Conservation (phyloP, 805 yeast species). For the Millerozyma miso region DNA sequence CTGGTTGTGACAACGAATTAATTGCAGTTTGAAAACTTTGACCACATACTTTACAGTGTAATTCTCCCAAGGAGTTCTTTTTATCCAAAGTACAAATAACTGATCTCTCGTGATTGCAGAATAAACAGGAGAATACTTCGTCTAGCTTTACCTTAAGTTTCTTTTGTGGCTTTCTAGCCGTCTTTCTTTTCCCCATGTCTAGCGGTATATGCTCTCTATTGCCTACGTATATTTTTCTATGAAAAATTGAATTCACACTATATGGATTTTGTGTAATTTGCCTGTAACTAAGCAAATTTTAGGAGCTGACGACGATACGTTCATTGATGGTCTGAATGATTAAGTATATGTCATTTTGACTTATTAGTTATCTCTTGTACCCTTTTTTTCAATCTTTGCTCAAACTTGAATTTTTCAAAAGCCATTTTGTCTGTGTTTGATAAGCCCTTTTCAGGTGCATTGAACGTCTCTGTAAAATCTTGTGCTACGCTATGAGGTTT, state of each 20-base stretch:
- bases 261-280: background rate
- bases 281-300: background rate
- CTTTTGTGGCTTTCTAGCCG: slow-evolving; percentile 77
- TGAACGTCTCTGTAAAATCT: slow-evolving; percentile 5
- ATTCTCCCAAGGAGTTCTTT: slow-evolving; percentile 74
- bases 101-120: slow-evolving; percentile 93
- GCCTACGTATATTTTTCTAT: background rate
- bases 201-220: slow-evolving; percentile 4
- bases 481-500: slow-evolving; percentile 19
- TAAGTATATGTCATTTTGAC: no score
- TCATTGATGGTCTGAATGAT: no score
- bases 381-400: slow-evolving; percentile 44
- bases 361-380: slow-evolving; percentile 19
- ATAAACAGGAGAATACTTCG: slow-evolving; percentile 81
- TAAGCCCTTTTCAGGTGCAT: slow-evolving; percentile 1
- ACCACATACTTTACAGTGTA: slow-evolving; percentile 91
- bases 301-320: no score
- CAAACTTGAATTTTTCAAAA: slow-evolving; percentile 43
- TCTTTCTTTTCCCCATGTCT: slow-evolving; percentile 75
- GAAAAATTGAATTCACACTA: background rate
- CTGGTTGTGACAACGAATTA: slow-evolving; percentile 80
- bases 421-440: slow-evolving; percentile 34
- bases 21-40: slow-evolving; percentile 88
- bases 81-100: slow-evolving; percentile 87
- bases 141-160: slow-evolving; percentile 75